phyloP scores from a whole-genome alignment of 2,329 filamentous ascomycete genomes.

The Delphinella strobiligena region DNA sequence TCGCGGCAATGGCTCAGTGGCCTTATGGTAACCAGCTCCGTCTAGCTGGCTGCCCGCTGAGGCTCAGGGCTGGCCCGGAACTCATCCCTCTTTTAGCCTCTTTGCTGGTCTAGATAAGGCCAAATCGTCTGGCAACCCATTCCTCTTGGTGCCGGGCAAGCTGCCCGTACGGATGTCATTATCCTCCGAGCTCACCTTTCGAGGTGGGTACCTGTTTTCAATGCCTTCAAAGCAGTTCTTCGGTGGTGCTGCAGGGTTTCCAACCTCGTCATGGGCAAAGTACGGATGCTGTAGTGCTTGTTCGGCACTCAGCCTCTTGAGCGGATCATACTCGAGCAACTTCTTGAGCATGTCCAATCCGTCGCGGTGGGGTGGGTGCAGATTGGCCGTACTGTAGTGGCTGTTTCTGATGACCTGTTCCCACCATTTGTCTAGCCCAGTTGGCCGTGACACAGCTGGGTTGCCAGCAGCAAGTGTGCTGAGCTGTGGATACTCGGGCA shows the following conservation, averaged over 20 bases:
- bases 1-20: too few relatives aligned
- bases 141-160: conserved; percentile 81
- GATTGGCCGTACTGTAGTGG: conserved; percentile 27
- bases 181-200: conserved; percentile 85
- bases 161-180: conserved; percentile 90
- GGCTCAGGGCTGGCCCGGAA: too few relatives aligned
- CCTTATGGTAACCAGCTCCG: too few relatives aligned
- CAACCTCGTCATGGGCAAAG: conserved; percentile 43
- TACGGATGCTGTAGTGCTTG: conserved; percentile 85
- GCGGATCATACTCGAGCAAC: conserved; percentile 85
- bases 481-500: conserved; percentile 62
- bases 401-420: conserved; percentile 35
- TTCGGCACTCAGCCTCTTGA: conserved; percentile 74
- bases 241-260: conserved; percentile 28
- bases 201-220: conserved; percentile 77
- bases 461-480: conserved; percentile 29
- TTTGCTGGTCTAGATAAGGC: conserved; percentile 44
- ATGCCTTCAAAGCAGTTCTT: conserved; percentile 86
- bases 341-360: conserved; percentile 64
- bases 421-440: conserved; percentile 58
- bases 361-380: conserved; percentile 46
- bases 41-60: too few relatives aligned
- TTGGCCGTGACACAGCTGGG: conserved; percentile 38
- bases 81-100: conserved; percentile 38
- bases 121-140: conserved; percentile 70